Conservation (phyloP, 345 rosid species). For the Syzygium aromaticum region DNA sequence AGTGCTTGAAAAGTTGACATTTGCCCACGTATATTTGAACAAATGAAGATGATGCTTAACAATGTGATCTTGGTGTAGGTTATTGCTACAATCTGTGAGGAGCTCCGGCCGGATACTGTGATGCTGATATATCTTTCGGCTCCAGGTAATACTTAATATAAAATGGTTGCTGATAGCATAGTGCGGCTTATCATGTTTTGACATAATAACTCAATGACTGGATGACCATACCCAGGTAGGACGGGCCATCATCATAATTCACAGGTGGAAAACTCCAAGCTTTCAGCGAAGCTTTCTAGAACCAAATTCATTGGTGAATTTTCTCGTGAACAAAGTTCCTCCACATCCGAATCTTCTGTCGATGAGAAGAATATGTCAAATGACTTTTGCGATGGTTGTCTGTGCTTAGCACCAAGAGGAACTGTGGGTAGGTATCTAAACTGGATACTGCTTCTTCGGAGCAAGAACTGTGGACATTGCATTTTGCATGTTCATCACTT, state of each 20-base stretch:
- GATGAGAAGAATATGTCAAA: conserved; percentile 42
- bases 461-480: not conserved
- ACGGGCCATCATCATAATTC: conserved; percentile 25
- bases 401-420: conserved; percentile 81
- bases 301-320: conserved; percentile 37
- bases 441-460: not conserved
- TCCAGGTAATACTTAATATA: conserved; percentile 46
- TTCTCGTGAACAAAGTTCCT: conserved; percentile 40
- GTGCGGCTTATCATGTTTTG: not conserved
- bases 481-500: not conserved
- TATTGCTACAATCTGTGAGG: conserved; percentile 83
- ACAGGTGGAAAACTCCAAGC: conserved; percentile 40
- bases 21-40: not conserved
- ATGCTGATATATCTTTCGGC: conserved; percentile 80
- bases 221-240: conserved; percentile 44
- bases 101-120: conserved; percentile 76
- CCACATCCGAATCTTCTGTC: conserved; percentile 30
- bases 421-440: conserved; percentile 43
- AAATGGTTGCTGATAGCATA: not conserved
- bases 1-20: not conserved
- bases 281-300: conserved; percentile 53
- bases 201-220: not conserved
- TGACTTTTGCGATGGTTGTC: conserved; percentile 35
- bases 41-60: conserved; percentile 3
- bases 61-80: conserved; percentile 37